Conservation (phyloP, 352 stramenopile species). For the Globisporangium heterothallicum region DNA sequence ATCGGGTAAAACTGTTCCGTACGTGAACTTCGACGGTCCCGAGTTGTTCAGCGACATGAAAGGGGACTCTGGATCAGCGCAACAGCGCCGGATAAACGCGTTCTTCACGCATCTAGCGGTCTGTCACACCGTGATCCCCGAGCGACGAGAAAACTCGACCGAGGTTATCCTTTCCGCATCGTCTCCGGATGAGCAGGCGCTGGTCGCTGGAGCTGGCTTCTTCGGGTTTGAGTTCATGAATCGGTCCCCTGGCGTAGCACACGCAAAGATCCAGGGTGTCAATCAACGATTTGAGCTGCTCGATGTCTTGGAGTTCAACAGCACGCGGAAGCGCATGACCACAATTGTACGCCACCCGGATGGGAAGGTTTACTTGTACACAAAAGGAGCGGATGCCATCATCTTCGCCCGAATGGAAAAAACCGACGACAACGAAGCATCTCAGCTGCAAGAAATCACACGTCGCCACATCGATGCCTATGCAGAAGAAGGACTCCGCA, state of each 20-base stretch:
- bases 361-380: slow-evolving; percentile 57
- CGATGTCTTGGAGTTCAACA: slow-evolving; percentile 90
- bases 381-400: slow-evolving; percentile 69
- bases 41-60: slow-evolving; percentile 66
- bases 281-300: slow-evolving; percentile 71
- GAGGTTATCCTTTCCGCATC: slow-evolving; percentile 65
- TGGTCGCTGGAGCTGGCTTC: slow-evolving; percentile 66
- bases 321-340: slow-evolving; percentile 91
- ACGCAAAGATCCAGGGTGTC: slow-evolving; percentile 40
- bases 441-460: slow-evolving; percentile 35
- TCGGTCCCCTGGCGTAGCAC: slow-evolving; percentile 42
- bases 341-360: slow-evolving; percentile 77
- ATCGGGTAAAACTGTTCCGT: slow-evolving; percentile 32
- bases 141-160: slow-evolving; percentile 78
- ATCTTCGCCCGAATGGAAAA: slow-evolving; percentile 50
- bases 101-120: slow-evolving; percentile 87
- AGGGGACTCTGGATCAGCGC: slow-evolving; percentile 33
- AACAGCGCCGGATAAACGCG: slow-evolving; percentile 55
- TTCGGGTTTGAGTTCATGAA: slow-evolving; percentile 80
- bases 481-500: slow-evolving; percentile 83
- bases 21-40: slow-evolving; percentile 74
- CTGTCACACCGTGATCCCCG: slow-evolving; percentile 96
- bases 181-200: slow-evolving; percentile 84
- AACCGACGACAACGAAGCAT: slow-evolving; percentile 15
- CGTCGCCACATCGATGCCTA: slow-evolving; percentile 73